Percentiles rank a stretch among this genome's conserved stretches.
phyloP scores from a whole-genome alignment of 306 rosid species.

The Ormosia semicastrata region DNA sequence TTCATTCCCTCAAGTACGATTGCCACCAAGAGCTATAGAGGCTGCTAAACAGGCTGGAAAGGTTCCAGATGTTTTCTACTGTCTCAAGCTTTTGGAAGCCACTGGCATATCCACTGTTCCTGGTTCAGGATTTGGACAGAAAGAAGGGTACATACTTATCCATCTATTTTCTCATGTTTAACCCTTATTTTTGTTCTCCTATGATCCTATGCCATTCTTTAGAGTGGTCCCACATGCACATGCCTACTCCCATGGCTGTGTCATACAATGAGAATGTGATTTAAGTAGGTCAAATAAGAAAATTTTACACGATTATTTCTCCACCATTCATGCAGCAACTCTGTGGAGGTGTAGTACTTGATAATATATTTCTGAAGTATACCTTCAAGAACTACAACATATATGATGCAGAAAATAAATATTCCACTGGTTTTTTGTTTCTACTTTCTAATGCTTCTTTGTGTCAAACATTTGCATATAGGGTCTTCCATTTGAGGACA shows the following conservation, averaged over 20 bases:
- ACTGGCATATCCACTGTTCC: slow-evolving; percentile 99
- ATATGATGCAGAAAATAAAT: background rate
- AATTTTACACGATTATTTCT: background rate
- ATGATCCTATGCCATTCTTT: background rate
- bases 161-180: background rate
- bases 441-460: slow-evolving; percentile 13
- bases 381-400: background rate
- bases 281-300: background rate
- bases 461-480: slow-evolving; percentile 29
- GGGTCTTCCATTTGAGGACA: slow-evolving; percentile 98
- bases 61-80: slow-evolving; percentile 92
- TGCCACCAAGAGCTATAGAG: slow-evolving; percentile 86
- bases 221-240: background rate
- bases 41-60: slow-evolving; percentile 84
- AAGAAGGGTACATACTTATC: slow-evolving; percentile 70
- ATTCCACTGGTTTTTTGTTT: slow-evolving; percentile 6
- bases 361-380: background rate
- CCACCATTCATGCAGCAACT: background rate
- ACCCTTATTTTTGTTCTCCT: too few relatives aligned
- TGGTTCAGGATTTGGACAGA: slow-evolving; percentile 99
- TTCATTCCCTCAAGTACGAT: slow-evolving; percentile 91
- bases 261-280: background rate
- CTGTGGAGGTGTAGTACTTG: background rate
- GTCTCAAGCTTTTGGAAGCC: slow-evolving; percentile 96
- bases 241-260: background rate